Base-by-base conservation (phyloP, 805 yeast genomes). In the Isabelozyma rhagii region DNA sequence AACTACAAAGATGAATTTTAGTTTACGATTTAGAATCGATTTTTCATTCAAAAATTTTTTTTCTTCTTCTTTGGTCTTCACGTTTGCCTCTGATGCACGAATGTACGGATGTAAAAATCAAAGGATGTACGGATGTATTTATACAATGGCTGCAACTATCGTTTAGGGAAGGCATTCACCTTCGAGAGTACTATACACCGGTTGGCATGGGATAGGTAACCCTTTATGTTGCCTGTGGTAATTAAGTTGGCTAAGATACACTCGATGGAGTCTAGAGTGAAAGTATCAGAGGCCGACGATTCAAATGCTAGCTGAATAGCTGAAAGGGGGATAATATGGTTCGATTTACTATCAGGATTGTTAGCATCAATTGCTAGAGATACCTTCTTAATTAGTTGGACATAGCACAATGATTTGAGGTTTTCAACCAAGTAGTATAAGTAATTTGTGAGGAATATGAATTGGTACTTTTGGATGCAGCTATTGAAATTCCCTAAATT, bases 181-280 rank as follows among this genome's bases (percentile, higher is more conserved):
- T 86, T 89, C 62, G 94, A 84, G 48, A 90, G 66, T 8, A 91
- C 97, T 15, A 89, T 71, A 46, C 88, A 86, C 40, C 81, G 72
- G 59, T 87, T 83, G 3, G 84, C 78, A 61, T 89, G 94, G 5
- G 96, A 87, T 13, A 91, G 65, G 64, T 91, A 91, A 0, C 97
- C 97, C 65, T 87, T 89, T 44, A 90, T 70, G 49, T 64, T 69
- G 8, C 85, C 85, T 46, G 69, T 68, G 46, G 75, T 73, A 15
- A 91, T 88, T 58, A 87, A 67, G 47, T 78, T 80, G 0, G 96
- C 91, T 18, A 89, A 55, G 9, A 78, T 66, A 51, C 93, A 83
- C 65, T 91, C 97, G 4, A 83, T 70, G 49, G 81, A 83, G 59
- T 83, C 89, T 13, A 71, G 56, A n/a, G 44, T 27, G 4, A 45